Base-by-base conservation (phyloP, 306 rosid species). In the Canavalia gladiata region DNA sequence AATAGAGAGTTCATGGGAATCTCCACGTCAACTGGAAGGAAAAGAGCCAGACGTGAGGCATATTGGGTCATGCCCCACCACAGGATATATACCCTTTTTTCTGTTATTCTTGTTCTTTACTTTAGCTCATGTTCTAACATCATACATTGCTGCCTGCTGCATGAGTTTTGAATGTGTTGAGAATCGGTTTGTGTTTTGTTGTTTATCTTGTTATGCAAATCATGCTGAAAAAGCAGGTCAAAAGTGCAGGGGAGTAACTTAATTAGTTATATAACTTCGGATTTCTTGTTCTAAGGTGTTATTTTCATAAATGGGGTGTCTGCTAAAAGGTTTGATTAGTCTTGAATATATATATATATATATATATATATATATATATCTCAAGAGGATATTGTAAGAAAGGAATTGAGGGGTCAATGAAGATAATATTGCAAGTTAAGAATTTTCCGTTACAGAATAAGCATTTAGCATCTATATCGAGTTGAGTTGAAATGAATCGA, bases 31-130 rank as follows among this genome's bases (percentile, higher is more conserved):
- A 86, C 31, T 28, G 43, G 84, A 73, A 82, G 88, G 86, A 45
- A 83, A 86, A 86, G 87, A 68, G 57, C 72, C 60, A 64, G 85
- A 78, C 89, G 90, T 52, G 11, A 79, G 78, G 89, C 86, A 85
- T 77, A 70, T 72, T 77, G 57, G 85, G 79, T 66, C 84, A 60
- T 82, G 86, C 83, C 85, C 87, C 78, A 85, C 83, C 8, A 64
- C 8, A 81, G 91, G 88, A 89, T 83, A 76, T 85, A 83, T 79
- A 74, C 90, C 43, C 65, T 13, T 70, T 80, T 49, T 42, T 60
- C 34, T 5, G 2, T 66, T 42, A 0, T 41, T 68, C 0, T 31
- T 1, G 1, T 52, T 41, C 29, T 54, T 46, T 65, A 81, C 90
- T 85, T 86, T 81, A 57, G 12, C 41, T 56, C 49, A 57, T 51